Percentiles rank a stretch among this genome's conserved stretches.
phyloP scores from a whole-genome alignment of 2,329 filamentous ascomycete species.

The Helminthosporium solani region DNA sequence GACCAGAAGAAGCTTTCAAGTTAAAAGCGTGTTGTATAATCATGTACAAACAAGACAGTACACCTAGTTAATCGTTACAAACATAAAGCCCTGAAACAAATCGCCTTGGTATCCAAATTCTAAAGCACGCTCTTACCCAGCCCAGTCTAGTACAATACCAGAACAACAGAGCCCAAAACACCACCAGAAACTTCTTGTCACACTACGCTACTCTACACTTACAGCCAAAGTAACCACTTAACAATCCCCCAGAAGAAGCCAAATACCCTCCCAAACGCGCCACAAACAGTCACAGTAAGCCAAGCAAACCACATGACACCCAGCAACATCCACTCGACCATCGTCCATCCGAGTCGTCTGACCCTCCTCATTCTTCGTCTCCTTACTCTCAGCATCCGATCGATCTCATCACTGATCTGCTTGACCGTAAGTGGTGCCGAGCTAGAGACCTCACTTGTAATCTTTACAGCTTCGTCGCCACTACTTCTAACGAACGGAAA shows the following conservation, averaged over 20 bases:
- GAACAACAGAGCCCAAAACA: background rate
- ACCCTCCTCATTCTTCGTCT: conserved; percentile 74
- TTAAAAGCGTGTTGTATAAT: too few species aligned
- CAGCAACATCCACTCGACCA: conserved; percentile 84
- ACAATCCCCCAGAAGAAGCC: conserved; percentile 60
- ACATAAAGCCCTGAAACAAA: too few species aligned
- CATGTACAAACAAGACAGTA: too few species aligned
- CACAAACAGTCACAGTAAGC: conserved; percentile 78
- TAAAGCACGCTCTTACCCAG: too few species aligned
- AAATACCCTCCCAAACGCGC: conserved; percentile 64
- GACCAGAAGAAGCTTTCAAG: too few species aligned
- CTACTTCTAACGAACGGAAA: conserved; percentile 64
- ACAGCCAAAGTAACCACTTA: conserved; percentile 78
- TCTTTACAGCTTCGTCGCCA: conserved; percentile 77
- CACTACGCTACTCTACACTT: too few species aligned
- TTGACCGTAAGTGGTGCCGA: conserved; percentile 79
- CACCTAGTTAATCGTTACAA: too few species aligned
- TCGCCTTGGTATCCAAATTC: too few species aligned
- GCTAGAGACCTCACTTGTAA: conserved; percentile 73
- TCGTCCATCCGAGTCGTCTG: conserved; percentile 72
- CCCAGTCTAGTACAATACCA: background rate
- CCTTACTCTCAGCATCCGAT: conserved; percentile 67
- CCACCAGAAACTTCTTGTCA: background rate
- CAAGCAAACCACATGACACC: conserved; percentile 94
- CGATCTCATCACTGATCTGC: conserved; percentile 73